These are phyloP conservation scores for Penicillium canescens DNA, from an alignment of 495 filamentous ascomycete genomes.

Conservation along the genomic window DNA sequence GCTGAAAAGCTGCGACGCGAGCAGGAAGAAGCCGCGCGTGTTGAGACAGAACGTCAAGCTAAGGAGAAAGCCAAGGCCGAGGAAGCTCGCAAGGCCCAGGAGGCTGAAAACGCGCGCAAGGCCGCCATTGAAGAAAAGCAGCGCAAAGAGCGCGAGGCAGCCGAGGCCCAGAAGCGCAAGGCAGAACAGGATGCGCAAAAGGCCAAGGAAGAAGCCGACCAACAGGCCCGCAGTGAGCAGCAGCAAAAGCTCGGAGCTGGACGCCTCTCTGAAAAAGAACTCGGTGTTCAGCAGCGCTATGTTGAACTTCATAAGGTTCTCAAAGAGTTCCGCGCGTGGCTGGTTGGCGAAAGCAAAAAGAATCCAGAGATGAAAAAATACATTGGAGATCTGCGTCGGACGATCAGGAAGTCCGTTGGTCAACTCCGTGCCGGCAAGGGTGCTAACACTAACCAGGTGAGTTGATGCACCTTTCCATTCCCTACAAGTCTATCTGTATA, in stretches of 20 bases:
- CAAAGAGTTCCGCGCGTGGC: conserved; percentile 66
- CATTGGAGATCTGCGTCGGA: conserved; percentile 74
- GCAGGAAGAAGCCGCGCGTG: conserved; percentile 41
- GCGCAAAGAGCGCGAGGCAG: conserved; percentile 53
- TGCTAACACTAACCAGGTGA: conserved; percentile 56
- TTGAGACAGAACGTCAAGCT: conserved; percentile 41
- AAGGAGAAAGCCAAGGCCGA: conserved; percentile 43
- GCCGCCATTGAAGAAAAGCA: conserved; percentile 51
- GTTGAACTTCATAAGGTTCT: conserved; percentile 68
- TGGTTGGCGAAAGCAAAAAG: conserved; percentile 48
- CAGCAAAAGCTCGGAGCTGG: conserved; percentile 31
- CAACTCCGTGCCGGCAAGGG: conserved; percentile 67
- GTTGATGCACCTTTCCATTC: background rate
- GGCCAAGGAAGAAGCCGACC: conserved; percentile 32
- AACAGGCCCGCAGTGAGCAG: conserved; percentile 29
- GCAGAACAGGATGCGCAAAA: conserved; percentile 36
- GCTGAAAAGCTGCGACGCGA: conserved; percentile 35
- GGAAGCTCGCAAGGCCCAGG: conserved; percentile 23
- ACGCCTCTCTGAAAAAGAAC: conserved; percentile 29
- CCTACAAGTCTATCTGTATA: background rate
- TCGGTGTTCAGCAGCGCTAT: conserved; percentile 59
- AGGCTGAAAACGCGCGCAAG: conserved; percentile 42
- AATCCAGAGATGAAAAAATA: conserved; percentile 58
- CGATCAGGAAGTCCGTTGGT: conserved; percentile 69
- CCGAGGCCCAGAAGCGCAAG: conserved; percentile 43